Evolutionary conservation across 2,329 filamentous ascomycete genomes (phyloP).

Genomic region (Aspergillus terreus): DNA sequence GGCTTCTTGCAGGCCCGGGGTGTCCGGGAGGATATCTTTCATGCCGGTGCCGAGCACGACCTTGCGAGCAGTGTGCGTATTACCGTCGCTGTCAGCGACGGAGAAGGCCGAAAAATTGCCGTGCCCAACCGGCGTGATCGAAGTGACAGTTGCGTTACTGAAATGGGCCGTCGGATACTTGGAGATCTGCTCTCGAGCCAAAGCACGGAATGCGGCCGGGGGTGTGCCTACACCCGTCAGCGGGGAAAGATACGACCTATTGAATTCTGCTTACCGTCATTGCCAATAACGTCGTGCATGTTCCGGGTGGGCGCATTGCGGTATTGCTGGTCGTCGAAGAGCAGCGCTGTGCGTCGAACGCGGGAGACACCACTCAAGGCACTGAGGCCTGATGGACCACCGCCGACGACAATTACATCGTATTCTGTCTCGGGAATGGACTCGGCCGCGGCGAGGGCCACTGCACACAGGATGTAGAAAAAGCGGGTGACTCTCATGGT

Average conservation of each 20-base stretch:
- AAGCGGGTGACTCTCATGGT: constrained; percentile 19
- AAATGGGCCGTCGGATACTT: constrained; percentile 50
- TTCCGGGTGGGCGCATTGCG: constrained; percentile 55
- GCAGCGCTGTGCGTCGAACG: constrained; percentile 51
- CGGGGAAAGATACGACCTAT: neutral
- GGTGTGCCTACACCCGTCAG: constrained; percentile 44
- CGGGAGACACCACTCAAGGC: constrained; percentile 56
- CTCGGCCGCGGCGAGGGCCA: constrained; percentile 15
- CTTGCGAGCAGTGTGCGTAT: constrained; percentile 48
- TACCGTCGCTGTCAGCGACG: constrained; percentile 35
- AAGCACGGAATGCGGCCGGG: constrained; percentile 52
- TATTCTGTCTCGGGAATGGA: constrained; percentile 37
- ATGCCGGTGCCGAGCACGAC: constrained; percentile 58
- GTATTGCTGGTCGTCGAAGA: constrained; percentile 59
- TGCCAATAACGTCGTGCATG: constrained; percentile 60
- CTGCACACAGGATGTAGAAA: constrained; percentile 18
- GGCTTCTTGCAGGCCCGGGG: constrained; percentile 52
- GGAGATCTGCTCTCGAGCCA: constrained; percentile 52
- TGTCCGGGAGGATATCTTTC: constrained; percentile 52
- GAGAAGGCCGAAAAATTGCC: constrained; percentile 43
- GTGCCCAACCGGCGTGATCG: constrained; percentile 22
- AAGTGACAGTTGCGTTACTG: constrained; percentile 51
- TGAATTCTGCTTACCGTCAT: constrained; percentile 46
- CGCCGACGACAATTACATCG: constrained; percentile 57
- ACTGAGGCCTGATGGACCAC: constrained; percentile 55